Evolutionary conservation across 208 protist genomes (phyloP), one percentile per base, ranked within the genome.

Genomic region (Angomonas deanei): DNA sequence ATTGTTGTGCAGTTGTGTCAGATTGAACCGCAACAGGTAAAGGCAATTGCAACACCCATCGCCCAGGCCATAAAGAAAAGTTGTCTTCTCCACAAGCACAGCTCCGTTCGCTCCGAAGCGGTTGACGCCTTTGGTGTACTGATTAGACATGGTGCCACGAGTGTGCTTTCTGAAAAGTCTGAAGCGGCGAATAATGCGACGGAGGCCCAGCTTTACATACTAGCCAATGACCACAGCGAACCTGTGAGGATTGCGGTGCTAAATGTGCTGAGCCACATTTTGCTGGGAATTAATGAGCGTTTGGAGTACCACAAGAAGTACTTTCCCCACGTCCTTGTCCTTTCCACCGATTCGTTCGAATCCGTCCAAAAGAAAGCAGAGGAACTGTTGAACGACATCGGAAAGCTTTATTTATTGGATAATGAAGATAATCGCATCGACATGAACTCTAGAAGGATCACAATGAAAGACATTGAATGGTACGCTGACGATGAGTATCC

Each of bases 381-480:
- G 15, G 42, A 66, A 15, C 49, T 88, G 17, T 62, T 96, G 39
- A 72, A 84, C 27, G 70, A 74, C 19, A 64, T 94, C 3, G 87
- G 86, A 0, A 88, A 84, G 61, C 68, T 92, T 10, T 94, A 87
- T 68, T 26, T 91, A 58, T 42, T 94, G 24, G 91, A 96, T 65
- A 93, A 96, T 65, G 87, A 93, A 61, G 91, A 96, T 57, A 94
- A 96, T 52, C 73, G 82, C 0, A 90, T 92, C 33, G 82, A 96
- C 65, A 59, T 96, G 56, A 71, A 74, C 17, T 86, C 75, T 17
- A 75, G 91, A 52, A 84, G 83, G 17, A 62, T 96, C 10, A 90
- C 87, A 15, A 84, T 94, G 78, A 96, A 94, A 56, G 91, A 96
- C 68, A 92, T 96, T 73, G 84, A 92, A 38, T 96, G 91, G 91